Percentiles rank a stretch among this genome's conserved stretches.
phyloP scores from a whole-genome alignment of 2,329 filamentous ascomycete genomes.

The Talaromyces sp. region DNA sequence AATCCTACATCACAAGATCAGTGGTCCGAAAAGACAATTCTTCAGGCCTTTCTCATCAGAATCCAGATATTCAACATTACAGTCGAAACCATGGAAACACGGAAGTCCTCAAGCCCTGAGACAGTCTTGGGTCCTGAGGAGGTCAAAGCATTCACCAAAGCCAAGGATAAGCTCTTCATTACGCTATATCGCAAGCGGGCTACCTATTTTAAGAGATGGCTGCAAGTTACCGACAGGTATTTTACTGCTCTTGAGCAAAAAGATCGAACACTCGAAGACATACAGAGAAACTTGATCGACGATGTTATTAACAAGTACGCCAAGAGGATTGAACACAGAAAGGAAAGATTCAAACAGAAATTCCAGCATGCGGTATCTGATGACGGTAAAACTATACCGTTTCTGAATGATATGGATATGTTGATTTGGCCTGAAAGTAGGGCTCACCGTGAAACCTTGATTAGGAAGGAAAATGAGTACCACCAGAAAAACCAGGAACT shows the following conservation, averaged over 20 bases:
- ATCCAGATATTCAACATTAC: not conserved
- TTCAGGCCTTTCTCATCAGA: not conserved
- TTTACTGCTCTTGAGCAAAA: not conserved
- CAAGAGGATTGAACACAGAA: not conserved
- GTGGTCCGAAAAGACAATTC: not conserved
- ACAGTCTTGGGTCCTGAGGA: not conserved
- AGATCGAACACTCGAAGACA: not conserved
- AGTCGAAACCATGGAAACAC: not conserved
- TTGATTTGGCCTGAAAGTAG: not conserved
- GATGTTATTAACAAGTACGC: not conserved
- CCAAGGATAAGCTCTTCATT: not conserved
- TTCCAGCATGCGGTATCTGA: not conserved
- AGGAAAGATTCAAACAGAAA: not conserved
- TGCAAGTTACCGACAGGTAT: not conserved
- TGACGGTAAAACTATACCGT: not conserved
- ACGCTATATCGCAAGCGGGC: not conserved
- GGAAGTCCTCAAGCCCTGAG: not conserved
- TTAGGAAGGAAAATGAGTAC: not conserved
- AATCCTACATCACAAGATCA: too few species aligned
- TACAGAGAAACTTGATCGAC: not conserved
- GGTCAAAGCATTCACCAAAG: not conserved
- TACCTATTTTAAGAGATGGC: not conserved
- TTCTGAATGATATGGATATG: not conserved
- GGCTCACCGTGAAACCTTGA: not conserved
- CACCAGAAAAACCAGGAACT: not conserved